phyloP scores from a whole-genome alignment of 331 rosid genomes.

The Rosa hybrid region DNA sequence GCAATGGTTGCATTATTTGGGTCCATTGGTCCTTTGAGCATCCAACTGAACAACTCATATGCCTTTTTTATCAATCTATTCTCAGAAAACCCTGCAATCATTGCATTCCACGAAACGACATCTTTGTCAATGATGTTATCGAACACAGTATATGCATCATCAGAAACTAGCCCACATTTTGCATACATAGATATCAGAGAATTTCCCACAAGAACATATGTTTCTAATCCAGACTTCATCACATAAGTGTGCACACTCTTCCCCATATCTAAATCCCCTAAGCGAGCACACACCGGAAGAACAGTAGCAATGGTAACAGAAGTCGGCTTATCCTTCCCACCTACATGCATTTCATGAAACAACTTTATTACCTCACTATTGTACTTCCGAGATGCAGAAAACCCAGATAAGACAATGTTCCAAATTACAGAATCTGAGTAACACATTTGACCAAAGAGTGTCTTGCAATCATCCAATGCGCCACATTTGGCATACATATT shows the following conservation, averaged over 20 bases:
- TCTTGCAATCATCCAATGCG: slow-evolving; percentile 52
- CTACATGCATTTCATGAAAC: slow-evolving; percentile 51
- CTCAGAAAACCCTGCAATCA: slow-evolving; percentile 70
- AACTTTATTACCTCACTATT: slow-evolving; percentile 53
- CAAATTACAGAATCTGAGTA: slow-evolving; percentile 62
- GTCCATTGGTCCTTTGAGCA: slow-evolving; percentile 51
- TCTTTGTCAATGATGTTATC: slow-evolving; percentile 55
- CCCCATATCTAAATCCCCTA: slow-evolving; percentile 44
- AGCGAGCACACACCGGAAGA: slow-evolving; percentile 76
- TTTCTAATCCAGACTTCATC: slow-evolving; percentile 66
- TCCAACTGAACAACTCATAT: slow-evolving; percentile 45
- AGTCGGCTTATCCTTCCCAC: slow-evolving; percentile 57
- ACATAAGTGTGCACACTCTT: slow-evolving; percentile 60
- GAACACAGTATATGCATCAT: slow-evolving; percentile 62
- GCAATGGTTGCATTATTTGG: slow-evolving; percentile 73
- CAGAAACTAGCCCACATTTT: slow-evolving; percentile 54
- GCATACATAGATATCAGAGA: slow-evolving; percentile 79
- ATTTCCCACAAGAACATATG: slow-evolving; percentile 63
- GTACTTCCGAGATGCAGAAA: slow-evolving; percentile 43
- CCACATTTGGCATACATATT: slow-evolving; percentile 86
- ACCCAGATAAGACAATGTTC: slow-evolving; percentile 81
- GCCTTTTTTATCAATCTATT: slow-evolving; percentile 53
- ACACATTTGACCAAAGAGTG: slow-evolving; percentile 55
- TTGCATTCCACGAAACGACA: slow-evolving; percentile 86
- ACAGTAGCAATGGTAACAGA: slow-evolving; percentile 62